Evolutionary conservation across 2,329 filamentous ascomycete genomes (phyloP).

Genomic region (Fusarium duplospermum): DNA sequence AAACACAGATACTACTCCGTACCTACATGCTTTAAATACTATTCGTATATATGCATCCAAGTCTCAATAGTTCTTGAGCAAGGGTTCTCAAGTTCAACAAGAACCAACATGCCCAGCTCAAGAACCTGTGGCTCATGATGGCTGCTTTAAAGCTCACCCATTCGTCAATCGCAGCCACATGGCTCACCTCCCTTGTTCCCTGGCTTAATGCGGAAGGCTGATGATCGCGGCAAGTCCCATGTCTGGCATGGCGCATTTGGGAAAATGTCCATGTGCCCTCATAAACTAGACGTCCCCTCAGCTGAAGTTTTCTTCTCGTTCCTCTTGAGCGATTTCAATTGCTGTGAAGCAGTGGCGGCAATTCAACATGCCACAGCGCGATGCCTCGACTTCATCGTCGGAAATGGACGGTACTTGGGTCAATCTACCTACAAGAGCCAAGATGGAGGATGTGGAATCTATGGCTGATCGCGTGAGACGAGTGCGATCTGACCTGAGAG

Average conservation of each 20-base stretch:
- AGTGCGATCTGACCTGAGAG: conserved; percentile 57
- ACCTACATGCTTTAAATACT: not conserved
- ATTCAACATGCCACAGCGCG: conserved; percentile 7
- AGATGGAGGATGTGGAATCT: conserved; percentile 38
- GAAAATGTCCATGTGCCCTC: conserved; percentile 1
- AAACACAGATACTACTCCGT: not conserved
- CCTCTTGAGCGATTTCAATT: not conserved
- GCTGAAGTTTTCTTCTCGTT: not conserved
- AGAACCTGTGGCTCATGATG: not conserved
- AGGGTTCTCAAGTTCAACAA: not conserved
- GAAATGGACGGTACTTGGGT: conserved; percentile 26
- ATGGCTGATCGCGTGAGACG: conserved; percentile 57
- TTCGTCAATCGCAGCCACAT: conserved; percentile 1
- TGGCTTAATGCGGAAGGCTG: not conserved
- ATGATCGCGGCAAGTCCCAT: conserved; percentile 8
- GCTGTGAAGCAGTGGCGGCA: not conserved
- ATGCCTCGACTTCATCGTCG: conserved; percentile 4
- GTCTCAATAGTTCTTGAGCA: not conserved
- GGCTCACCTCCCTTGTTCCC: not conserved
- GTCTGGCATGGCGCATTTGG: conserved; percentile 5
- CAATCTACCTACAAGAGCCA: not conserved
- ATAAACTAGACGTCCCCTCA: conserved; percentile 24
- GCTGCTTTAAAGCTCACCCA: not conserved
- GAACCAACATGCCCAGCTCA: not conserved
- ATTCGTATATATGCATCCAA: not conserved